phyloP scores from a whole-genome alignment of 768 basidiomycete genomes.

The Pleurotus platypus region DNA sequence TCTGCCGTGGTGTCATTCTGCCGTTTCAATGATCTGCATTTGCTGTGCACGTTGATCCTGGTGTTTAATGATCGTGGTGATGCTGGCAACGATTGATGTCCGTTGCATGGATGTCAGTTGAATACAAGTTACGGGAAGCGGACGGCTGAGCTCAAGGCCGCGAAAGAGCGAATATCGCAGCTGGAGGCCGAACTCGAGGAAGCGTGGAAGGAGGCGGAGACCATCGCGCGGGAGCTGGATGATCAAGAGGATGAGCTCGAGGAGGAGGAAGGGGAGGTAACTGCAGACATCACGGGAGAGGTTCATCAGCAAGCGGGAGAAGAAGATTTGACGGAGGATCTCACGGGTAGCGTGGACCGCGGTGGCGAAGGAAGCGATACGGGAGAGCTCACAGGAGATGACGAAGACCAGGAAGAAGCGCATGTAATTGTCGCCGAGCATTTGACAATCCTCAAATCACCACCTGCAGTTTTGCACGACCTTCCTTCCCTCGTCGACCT shows the following conservation, averaged over 20 bases:
- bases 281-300: no score
- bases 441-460: conserved; percentile 30
- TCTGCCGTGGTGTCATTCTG: no score
- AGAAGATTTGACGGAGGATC: neutral
- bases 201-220: conserved; percentile 77
- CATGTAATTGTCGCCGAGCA: conserved; percentile 47
- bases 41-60: no score
- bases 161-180: conserved; percentile 43
- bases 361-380: neutral
- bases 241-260: conserved; percentile 35
- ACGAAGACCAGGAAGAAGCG: conserved; percentile 22
- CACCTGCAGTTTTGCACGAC: neutral
- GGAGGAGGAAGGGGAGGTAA: no score
- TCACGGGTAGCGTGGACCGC: neutral
- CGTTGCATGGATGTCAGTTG: conserved; percentile 29
- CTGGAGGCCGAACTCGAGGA: conserved; percentile 74
- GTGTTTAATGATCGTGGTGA: no score
- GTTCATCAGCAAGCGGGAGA: neutral
- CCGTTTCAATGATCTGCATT: no score
- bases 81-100: no score
- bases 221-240: conserved; percentile 70
- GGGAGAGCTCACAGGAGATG: conserved; percentile 13
- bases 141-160: conserved; percentile 49
- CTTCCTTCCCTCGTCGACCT: neutral
- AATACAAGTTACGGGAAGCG: conserved; percentile 72